A percentile compares a stretch with the other conserved stretches of the same genome.
These are phyloP conservation scores for Metrosideros polymorpha DNA, from an alignment of 441 rosid genomes.

Conservation along the genomic window DNA sequence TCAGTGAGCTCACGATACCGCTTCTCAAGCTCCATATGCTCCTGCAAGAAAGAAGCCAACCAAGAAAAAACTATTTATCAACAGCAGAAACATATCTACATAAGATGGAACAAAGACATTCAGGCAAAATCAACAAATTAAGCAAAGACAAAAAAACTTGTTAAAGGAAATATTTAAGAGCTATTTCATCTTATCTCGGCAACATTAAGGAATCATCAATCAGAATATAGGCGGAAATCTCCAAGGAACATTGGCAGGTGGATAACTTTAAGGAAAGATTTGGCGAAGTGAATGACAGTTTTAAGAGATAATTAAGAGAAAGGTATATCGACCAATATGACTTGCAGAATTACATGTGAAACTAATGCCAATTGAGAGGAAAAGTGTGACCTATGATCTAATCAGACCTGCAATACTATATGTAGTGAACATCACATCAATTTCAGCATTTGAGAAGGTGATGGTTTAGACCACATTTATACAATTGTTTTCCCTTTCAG, in stretches of 20 bases:
- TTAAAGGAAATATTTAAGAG: not conserved
- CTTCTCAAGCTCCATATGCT: slow-evolving; percentile 97
- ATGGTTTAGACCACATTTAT: not conserved
- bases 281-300: not conserved
- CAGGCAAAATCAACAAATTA: not conserved
- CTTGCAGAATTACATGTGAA: not conserved
- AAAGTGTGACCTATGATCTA: not conserved
- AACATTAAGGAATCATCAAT: not conserved
- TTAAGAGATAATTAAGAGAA: not conserved
- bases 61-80: slow-evolving; percentile 2
- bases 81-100: not conserved
- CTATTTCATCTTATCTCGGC: not conserved
- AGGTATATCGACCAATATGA: not conserved
- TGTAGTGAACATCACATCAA: not conserved
- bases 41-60: slow-evolving; percentile 41
- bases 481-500: not conserved
- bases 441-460: not conserved
- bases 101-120: not conserved
- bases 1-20: slow-evolving; percentile 98
- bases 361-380: not conserved
- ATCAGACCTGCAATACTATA: not conserved
- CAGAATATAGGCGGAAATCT: not conserved
- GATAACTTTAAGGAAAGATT: not conserved
- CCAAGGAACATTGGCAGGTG: not conserved
- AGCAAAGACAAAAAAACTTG: not conserved